phyloP scores from a whole-genome alignment of 129 eudicot species.

The Arctium minus region DNA sequence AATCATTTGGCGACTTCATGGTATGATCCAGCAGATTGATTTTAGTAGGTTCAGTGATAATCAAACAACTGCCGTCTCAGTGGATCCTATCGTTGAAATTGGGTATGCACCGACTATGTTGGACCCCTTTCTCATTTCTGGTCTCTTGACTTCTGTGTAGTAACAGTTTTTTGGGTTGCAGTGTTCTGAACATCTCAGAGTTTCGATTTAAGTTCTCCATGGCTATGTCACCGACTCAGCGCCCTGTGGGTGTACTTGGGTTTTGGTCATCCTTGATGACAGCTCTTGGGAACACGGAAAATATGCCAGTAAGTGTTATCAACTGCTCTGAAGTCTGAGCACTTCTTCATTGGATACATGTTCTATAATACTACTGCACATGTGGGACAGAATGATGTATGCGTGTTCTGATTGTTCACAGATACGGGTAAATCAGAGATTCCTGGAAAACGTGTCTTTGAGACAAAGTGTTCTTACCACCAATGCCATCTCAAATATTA shows the following conservation, averaged over 20 bases:
- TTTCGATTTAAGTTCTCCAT: constrained; percentile 86
- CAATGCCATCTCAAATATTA: constrained; percentile 71
- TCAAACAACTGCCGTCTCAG: constrained; percentile 72
- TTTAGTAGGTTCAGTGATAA: constrained; percentile 50
- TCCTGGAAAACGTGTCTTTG: constrained; percentile 70
- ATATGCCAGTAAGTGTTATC: constrained; percentile 76
- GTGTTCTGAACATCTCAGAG: constrained; percentile 89
- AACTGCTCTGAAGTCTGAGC: not conserved
- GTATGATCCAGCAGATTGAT: constrained; percentile 83
- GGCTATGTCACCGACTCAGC: constrained; percentile 98
- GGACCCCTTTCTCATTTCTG: constrained; percentile 6
- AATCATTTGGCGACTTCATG: constrained; percentile 96
- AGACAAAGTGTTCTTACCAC: constrained; percentile 77
- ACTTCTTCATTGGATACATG: not conserved
- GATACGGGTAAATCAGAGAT: constrained; percentile 84
- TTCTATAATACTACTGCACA: not conserved
- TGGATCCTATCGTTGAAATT: constrained; percentile 87
- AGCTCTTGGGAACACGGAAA: constrained; percentile 96
- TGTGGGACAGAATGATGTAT: not conserved
- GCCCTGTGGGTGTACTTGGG: constrained; percentile 98
- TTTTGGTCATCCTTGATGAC: constrained; percentile 99
- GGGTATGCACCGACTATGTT: constrained; percentile 45
- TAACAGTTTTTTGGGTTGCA: constrained; percentile 30
- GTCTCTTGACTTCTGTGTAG: constrained; percentile 10
- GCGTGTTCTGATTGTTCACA: constrained; percentile 12